These are phyloP conservation scores for Triticum dicoccoides DNA, from an alignment of 176 grass and related monocot species.

Conservation along the genomic window DNA sequence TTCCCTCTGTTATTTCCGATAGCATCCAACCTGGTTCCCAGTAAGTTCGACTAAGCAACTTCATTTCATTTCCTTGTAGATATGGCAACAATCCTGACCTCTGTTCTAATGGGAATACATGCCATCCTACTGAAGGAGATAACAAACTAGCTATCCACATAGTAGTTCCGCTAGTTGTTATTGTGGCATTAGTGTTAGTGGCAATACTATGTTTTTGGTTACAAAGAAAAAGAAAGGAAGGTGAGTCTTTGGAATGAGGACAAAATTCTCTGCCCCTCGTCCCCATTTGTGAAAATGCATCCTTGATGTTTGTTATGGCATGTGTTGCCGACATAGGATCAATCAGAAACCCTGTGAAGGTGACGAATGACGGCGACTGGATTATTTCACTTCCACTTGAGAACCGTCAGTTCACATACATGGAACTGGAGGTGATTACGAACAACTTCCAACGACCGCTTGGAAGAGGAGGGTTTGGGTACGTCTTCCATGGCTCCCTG, in stretches of 20 bases:
- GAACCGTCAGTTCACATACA: conserved; percentile 51
- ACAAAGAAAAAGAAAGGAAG: conserved; percentile 16
- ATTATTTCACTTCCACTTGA: conserved; percentile 15
- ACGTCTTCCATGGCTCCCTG: no score
- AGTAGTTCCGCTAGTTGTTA: conserved; percentile 10
- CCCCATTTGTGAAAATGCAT: neutral
- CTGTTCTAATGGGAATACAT: conserved; percentile 28
- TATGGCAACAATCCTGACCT: conserved; percentile 41
- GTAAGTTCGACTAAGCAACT: no score
- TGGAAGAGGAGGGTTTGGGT: no score
- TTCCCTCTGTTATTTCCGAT: no score
- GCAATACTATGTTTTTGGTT: conserved; percentile 15
- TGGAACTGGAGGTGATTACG: conserved; percentile 43
- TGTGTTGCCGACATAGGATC: neutral
- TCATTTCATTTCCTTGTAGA: neutral
- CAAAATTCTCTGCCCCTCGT: neutral
- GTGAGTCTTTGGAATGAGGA: neutral
- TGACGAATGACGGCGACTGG: neutral
- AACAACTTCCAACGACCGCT: conserved; percentile 11
- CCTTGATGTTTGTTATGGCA: neutral
- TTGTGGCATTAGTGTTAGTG: conserved; percentile 21
- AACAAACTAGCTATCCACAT: conserved; percentile 26
- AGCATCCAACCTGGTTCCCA: no score
- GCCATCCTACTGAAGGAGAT: neutral
- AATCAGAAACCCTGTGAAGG: conserved; percentile 2